These are phyloP conservation scores for Fraxinus americana DNA, from an alignment of 257 asterid species.

Conservation along the genomic window DNA sequence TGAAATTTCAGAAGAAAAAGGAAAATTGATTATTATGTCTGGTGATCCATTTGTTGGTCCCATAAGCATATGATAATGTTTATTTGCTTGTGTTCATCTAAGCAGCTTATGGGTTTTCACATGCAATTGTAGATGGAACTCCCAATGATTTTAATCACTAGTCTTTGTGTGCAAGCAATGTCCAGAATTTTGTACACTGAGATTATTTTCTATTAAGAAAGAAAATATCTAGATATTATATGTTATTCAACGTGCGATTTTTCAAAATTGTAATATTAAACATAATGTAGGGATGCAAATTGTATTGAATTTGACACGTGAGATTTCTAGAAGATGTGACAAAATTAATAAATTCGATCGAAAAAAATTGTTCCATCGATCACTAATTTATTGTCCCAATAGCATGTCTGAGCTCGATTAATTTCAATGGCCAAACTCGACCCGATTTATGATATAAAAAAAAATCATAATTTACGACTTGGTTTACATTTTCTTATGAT, in stretches of 20 bases:
- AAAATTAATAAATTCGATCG: too few relatives aligned
- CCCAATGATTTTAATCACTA: conserved; percentile 23
- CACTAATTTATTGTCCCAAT: background rate
- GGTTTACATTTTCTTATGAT: background rate
- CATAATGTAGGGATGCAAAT: background rate
- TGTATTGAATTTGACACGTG: background rate
- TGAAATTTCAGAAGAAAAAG: background rate
- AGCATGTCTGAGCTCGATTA: background rate
- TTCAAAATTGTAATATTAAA: too few relatives aligned
- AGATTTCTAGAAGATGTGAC: background rate
- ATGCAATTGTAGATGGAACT: conserved; percentile 26
- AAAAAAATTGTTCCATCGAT: too few relatives aligned
- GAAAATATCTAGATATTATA: conserved; percentile 5
- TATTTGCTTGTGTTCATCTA: conserved; percentile 37
- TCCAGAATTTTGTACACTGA: background rate
- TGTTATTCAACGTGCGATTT: background rate
- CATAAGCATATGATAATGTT: conserved; percentile 31
- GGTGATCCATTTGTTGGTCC: conserved; percentile 31
- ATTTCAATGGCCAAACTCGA: background rate
- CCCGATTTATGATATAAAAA: too few relatives aligned
- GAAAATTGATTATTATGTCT: background rate
- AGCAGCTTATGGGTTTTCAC: conserved; percentile 28
- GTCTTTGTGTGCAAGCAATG: conserved; percentile 42
- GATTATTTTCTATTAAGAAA: conserved; percentile 22
- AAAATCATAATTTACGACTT: too few relatives aligned